These are phyloP conservation scores for Chalciporus pseudorubinellus DNA, from an alignment of 768 basidiomycete species.

Conservation along the genomic window DNA sequence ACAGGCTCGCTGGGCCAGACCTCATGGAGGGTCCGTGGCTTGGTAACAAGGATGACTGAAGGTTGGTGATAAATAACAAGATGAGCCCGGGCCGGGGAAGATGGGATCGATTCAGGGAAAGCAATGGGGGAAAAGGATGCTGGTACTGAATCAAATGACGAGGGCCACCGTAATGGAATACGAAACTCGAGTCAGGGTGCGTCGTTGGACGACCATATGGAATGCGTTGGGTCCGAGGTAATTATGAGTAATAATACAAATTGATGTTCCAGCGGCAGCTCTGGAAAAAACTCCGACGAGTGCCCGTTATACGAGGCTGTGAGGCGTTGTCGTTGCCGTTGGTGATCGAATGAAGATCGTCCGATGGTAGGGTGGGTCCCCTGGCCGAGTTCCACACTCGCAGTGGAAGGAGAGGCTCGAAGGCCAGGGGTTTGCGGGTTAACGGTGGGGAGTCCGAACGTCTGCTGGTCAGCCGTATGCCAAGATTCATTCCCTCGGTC, in stretches of 20 bases:
- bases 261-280: constrained; percentile 6
- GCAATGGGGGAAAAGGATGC: constrained; percentile 14
- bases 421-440: constrained; percentile 9
- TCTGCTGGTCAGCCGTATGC: constrained; percentile 14
- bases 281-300: constrained; percentile 8
- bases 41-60: constrained; percentile 6
- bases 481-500: constrained; percentile 16
- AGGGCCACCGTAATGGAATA: constrained; percentile 17
- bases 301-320: constrained; percentile 21
- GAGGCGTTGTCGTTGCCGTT: constrained; percentile 13
- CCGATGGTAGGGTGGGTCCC: constrained; percentile 15
- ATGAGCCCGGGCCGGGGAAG: constrained; percentile 2
- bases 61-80: constrained; percentile 28
- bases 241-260: constrained; percentile 38
- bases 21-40: constrained; percentile 7
- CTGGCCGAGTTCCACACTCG: constrained; percentile 26
- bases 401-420: constrained; percentile 12
- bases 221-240: constrained; percentile 23
- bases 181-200: constrained; percentile 16
- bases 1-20: constrained; percentile 1
- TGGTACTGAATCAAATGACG: constrained; percentile 16
- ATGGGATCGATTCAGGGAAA: constrained; percentile 20
- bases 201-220: constrained; percentile 22
- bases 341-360: constrained; percentile 27
- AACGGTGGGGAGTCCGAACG: constrained; percentile 8